These are phyloP conservation scores for Volvariella surrecta DNA, from an alignment of 1,284 basidiomycete genomes.

Conservation along the genomic window DNA sequence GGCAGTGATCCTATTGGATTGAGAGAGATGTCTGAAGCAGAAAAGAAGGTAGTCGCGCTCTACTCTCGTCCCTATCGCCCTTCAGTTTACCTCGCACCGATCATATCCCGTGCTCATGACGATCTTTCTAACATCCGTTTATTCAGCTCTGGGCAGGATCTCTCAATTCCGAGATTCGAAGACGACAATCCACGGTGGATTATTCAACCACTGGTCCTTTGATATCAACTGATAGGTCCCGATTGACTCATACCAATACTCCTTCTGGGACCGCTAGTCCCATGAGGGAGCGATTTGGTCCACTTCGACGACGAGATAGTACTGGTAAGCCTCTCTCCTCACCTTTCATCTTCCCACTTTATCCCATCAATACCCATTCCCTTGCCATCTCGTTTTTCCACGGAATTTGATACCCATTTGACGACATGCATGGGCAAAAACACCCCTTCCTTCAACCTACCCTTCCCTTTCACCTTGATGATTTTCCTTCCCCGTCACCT, in stretches of 20 bases:
- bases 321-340: conserved; percentile 35
- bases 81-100: conserved; percentile 10
- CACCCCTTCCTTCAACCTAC: no score
- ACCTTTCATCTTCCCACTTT: conserved; percentile 1
- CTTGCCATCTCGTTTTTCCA: no score
- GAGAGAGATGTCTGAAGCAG: conserved; percentile 73
- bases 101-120: conserved; percentile 10
- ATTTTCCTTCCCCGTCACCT: no score
- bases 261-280: conserved; percentile 41
- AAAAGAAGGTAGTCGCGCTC: conserved; percentile 67
- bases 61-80: not conserved
- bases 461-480: no score
- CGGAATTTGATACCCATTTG: no score
- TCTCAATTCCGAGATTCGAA: conserved; percentile 74
- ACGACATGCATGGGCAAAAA: no score
- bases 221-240: conserved; percentile 44
- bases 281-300: conserved; percentile 57
- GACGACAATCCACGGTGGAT: conserved; percentile 69
- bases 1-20: conserved; percentile 67
- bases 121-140: conserved; percentile 4
- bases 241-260: conserved; percentile 37
- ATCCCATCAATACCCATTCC: conserved; percentile 1
- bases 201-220: conserved; percentile 45
- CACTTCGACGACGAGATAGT: conserved; percentile 58
- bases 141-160: conserved; percentile 62